Evolutionary conservation across 805 yeast species (phyloP), one percentile per base, ranked within the genome.

Genomic region (Peterozyma xylosa): DNA sequence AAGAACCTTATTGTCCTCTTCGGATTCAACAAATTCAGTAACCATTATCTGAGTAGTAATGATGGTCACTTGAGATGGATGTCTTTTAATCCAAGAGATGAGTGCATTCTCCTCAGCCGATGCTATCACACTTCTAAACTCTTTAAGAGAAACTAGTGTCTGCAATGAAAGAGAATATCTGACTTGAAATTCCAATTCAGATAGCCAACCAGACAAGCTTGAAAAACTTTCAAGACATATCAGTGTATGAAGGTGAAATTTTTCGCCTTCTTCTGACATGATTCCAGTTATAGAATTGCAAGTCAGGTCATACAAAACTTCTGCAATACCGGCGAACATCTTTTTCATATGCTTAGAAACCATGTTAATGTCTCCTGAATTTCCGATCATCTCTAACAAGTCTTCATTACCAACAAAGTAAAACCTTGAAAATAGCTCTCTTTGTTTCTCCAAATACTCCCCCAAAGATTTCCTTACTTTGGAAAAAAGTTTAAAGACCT

Each of bases 351-450:
- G 89, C 38, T 68, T 71, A 14, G 80, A 78, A 3, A 82, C 66
- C 6, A 68, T 50, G 2, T 38, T 36, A 2, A 76, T 52, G 49
- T 80, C 74, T 5, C 57, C 62, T 0, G 78, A 64, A 42, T 81
- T 73, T 2, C 97, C 96, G 33, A 91, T 73, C 35, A 91, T 74
- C 48, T 87, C 95, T 32, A 91, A 64, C 30, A 91, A 62, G 57
- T 91, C 96, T 47, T 89, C 96, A 57, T 91, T 91, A 5, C 97
- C 96, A 27, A 91, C 64, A 56, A 91, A 90, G 54, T 82, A 89
- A 45, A 89, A 82, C 39, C 97, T 70, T 1, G 96, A 90, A 53
- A 84, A 91, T 1, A 70, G 47, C 36, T 74, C 82, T 49, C 98
- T 66, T 56, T 90, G 95, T 34, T 73, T 74, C 52, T 90, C 97